Conservation (phyloP, 768 basidiomycete species). For the Clitopilus hobsonii region DNA sequence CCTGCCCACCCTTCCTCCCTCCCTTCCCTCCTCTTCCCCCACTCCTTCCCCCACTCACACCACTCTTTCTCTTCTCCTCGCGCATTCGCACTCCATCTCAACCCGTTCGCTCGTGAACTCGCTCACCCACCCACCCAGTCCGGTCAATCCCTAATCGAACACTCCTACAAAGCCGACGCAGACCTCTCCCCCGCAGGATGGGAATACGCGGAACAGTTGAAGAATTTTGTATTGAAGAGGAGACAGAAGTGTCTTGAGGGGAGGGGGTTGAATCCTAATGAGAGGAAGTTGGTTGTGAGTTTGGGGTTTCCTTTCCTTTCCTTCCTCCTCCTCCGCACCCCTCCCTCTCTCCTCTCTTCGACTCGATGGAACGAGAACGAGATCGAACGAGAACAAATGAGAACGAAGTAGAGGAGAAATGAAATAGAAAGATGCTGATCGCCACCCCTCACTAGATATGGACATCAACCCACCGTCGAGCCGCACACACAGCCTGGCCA, state of each 20-base stretch:
- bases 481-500: conserved; percentile 96
- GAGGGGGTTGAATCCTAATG: conserved; percentile 56
- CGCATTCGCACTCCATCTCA: too few relatives aligned
- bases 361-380: too few relatives aligned
- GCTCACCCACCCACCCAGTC: conserved; percentile 47
- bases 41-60: too few relatives aligned
- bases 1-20: too few relatives aligned
- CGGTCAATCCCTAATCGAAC: conserved; percentile 97
- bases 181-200: conserved; percentile 93
- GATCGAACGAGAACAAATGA: too few relatives aligned
- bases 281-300: conserved; percentile 65
- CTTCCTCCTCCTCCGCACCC: neutral
- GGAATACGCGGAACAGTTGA: conserved; percentile 89
- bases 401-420: too few relatives aligned
- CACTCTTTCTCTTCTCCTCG: too few relatives aligned
- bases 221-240: conserved; percentile 85
- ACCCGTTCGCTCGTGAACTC: too few relatives aligned
- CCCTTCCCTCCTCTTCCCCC: too few relatives aligned
- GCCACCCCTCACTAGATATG: conserved; percentile 70
- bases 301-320: conserved; percentile 6
- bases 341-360: too few relatives aligned
- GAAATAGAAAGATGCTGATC: too few relatives aligned
- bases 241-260: conserved; percentile 73
- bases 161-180: conserved; percentile 98
- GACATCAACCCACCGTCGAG: conserved; percentile 91